Evolutionary conservation across 257 asterid genomes (phyloP).

Genomic region (Solanum clarkiae): DNA sequence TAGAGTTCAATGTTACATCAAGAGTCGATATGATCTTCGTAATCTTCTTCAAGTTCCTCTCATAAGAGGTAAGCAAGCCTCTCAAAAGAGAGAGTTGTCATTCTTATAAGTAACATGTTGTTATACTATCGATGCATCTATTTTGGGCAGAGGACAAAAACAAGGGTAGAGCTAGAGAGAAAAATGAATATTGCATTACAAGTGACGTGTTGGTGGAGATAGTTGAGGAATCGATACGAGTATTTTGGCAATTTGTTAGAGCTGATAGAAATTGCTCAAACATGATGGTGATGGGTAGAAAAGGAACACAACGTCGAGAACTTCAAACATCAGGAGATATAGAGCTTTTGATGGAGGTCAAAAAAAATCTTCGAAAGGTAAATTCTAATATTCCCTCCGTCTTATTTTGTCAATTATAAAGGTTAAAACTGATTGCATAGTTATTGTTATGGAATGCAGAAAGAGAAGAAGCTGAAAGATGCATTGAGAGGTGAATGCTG

Average conservation of each 20-base stretch:
- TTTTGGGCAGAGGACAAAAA: slow-evolving; percentile 45
- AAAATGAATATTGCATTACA: slow-evolving; percentile 39
- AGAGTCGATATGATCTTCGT: slow-evolving; percentile 53
- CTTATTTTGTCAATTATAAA: neutral
- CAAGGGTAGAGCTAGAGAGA: slow-evolving; percentile 24
- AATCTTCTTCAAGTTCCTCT: slow-evolving; percentile 87
- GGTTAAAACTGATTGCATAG: neutral
- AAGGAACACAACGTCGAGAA: slow-evolving; percentile 14
- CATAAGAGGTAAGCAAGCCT: slow-evolving; percentile 40
- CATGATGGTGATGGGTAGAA: slow-evolving; percentile 16
- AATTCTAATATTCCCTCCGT: neutral
- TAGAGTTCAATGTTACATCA: slow-evolving; percentile 46
- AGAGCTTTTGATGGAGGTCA: slow-evolving; percentile 43
- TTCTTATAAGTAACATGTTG: neutral
- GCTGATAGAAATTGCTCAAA: slow-evolving; percentile 52
- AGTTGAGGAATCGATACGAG: slow-evolving; percentile 80
- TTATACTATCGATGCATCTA: neutral
- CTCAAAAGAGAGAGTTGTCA: neutral
- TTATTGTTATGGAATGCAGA: slow-evolving; percentile 34
- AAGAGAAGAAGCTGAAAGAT: slow-evolving; percentile 69
- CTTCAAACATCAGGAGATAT: slow-evolving; percentile 31
- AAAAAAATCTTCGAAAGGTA: slow-evolving; percentile 61
- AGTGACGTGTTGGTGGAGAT: slow-evolving; percentile 71
- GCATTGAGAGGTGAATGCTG: slow-evolving; percentile 55
- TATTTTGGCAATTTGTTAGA: slow-evolving; percentile 74